These are phyloP conservation scores for Trypanosoma lewisi DNA, from an alignment of 208 protist species.

Conservation along the genomic window DNA sequence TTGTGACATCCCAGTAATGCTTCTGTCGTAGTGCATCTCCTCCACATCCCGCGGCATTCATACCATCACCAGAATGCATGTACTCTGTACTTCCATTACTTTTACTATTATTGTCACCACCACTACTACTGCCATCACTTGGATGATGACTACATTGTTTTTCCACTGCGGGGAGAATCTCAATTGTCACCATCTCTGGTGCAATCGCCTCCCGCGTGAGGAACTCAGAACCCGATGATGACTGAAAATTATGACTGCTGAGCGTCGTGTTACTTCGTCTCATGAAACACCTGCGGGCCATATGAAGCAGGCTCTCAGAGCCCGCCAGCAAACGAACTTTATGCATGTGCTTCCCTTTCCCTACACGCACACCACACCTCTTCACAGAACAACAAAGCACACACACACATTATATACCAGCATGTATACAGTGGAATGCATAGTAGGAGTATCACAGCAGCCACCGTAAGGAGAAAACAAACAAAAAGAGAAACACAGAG, in stretches of 20 bases:
- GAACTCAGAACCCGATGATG: background rate
- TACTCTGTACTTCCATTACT: background rate
- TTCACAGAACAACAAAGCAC: background rate
- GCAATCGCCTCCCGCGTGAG: conserved; percentile 18
- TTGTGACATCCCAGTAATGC: conserved; percentile 45
- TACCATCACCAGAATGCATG: background rate
- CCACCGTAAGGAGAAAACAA: background rate
- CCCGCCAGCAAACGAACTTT: conserved; percentile 1
- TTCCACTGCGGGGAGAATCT: conserved; percentile 28
- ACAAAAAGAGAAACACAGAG: background rate
- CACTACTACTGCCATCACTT: background rate
- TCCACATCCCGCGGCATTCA: background rate
- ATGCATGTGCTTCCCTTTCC: conserved; percentile 4
- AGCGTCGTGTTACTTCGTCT: background rate
- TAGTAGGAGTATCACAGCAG: too few species aligned
- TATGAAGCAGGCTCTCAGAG: background rate
- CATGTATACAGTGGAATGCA: too few species aligned
- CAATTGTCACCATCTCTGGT: conserved; percentile 58
- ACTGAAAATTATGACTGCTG: background rate
- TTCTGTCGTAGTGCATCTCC: conserved; percentile 7
- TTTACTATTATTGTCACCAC: conserved; percentile 3
- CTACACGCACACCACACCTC: background rate
- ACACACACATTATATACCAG: too few species aligned
- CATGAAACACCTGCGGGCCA: background rate
- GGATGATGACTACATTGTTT: conserved; percentile 11